phyloP scores from a whole-genome alignment of 805 yeast species.

The Metschnikowia hibisci region DNA sequence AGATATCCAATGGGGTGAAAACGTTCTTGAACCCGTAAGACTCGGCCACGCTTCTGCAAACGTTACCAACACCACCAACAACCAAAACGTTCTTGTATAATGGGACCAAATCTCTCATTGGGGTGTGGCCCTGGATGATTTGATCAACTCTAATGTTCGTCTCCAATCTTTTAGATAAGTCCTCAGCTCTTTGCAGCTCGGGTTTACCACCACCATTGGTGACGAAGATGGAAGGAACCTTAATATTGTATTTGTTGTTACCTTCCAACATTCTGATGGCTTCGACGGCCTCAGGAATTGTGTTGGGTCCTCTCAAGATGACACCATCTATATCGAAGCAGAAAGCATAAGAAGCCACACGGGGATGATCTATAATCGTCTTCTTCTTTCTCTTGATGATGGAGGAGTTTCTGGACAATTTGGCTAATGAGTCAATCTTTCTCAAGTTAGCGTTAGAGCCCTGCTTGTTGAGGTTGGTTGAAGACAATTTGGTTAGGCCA shows the following conservation, averaged over 20 bases:
- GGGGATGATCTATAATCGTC: constrained; percentile 57
- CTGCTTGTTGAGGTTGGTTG: constrained; percentile 34
- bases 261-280: constrained; percentile 75
- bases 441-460: constrained; percentile 34
- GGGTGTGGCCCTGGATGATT: constrained; percentile 91
- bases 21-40: constrained; percentile 82
- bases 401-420: constrained; percentile 44
- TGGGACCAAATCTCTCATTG: constrained; percentile 77
- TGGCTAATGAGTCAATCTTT: constrained; percentile 43
- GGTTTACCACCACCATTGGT: constrained; percentile 93
- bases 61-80: constrained; percentile 85
- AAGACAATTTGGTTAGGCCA: constrained; percentile 39
- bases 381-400: constrained; percentile 46
- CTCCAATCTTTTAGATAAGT: constrained; percentile 58
- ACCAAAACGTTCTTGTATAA: constrained; percentile 71
- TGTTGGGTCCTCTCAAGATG: constrained; percentile 76
- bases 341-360: constrained; percentile 81
- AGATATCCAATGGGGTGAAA: constrained; percentile 74
- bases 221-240: constrained; percentile 72
- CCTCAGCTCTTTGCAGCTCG: constrained; percentile 69
- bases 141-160: constrained; percentile 67
- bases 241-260: constrained; percentile 67
- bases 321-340: constrained; percentile 95
- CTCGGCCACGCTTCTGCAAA: constrained; percentile 77
- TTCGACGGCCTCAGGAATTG: constrained; percentile 73